A percentile compares a stretch with the other conserved stretches of the same genome.
phyloP scores from a whole-genome alignment of 768 basidiomycete species.

The Russula vinacea region DNA sequence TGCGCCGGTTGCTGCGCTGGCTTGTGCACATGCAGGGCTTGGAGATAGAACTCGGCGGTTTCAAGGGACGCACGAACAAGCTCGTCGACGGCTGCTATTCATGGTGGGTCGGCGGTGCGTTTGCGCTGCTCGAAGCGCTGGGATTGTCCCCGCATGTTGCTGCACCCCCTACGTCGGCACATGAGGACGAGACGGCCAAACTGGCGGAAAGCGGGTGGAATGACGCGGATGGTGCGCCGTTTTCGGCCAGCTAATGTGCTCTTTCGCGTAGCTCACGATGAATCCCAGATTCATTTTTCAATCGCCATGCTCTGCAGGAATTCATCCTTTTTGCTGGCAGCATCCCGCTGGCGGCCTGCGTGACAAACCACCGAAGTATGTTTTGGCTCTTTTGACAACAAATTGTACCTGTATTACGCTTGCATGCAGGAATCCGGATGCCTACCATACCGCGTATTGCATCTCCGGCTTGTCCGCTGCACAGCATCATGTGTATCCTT shows the following conservation, averaged over 20 bases:
- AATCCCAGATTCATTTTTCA: constrained; percentile 46
- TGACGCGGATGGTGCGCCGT: constrained; percentile 63
- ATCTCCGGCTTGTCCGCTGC: constrained; percentile 85
- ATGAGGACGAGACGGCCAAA: constrained; percentile 44
- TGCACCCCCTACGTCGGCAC: constrained; percentile 31
- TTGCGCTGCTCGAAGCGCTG: constrained; percentile 68
- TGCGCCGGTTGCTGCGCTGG: constrained; percentile 69
- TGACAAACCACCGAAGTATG: constrained; percentile 94
- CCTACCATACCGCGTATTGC: constrained; percentile 94
- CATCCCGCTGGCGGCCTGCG: constrained; percentile 80
- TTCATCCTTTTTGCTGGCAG: constrained; percentile 85
- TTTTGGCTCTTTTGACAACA: constrained; percentile 4
- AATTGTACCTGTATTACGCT: constrained; percentile 3
- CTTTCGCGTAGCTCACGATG: not conserved
- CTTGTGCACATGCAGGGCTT: constrained; percentile 80
- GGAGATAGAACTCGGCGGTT: constrained; percentile 84
- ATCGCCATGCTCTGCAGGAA: constrained; percentile 74
- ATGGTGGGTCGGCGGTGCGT: constrained; percentile 98
- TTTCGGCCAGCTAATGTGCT: not conserved
- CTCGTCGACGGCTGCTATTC: constrained; percentile 99
- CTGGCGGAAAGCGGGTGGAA: constrained; percentile 53
- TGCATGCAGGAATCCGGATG: constrained; percentile 69
- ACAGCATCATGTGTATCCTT: constrained; percentile 70
- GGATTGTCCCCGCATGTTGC: constrained; percentile 37
- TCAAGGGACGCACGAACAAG: constrained; percentile 92